A percentile compares a stretch with the other conserved stretches of the same genome.
phyloP scores from a whole-genome alignment of 2,329 filamentous ascomycete genomes.

The Penicillium palitans region DNA sequence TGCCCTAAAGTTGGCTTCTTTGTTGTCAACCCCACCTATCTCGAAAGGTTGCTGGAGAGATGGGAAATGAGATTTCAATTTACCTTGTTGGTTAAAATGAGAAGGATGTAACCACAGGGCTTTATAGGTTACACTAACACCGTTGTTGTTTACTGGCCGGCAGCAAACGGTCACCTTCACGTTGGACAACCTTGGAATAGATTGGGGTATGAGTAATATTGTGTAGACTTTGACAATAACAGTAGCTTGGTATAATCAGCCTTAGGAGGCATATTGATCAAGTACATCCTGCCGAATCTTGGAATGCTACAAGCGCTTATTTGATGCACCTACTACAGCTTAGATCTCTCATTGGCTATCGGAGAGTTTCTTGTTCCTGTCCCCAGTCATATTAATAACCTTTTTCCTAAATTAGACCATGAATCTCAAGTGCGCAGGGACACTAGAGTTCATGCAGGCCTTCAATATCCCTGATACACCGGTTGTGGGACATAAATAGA shows the following conservation, averaged over 20 bases:
- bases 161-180: slow-evolving; percentile 7
- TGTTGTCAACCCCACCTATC: slow-evolving; percentile 17
- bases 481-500: slow-evolving; percentile 22
- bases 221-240: background rate
- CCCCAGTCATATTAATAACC: background rate
- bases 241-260: background rate
- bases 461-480: slow-evolving; percentile 11
- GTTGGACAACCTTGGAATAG: background rate
- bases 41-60: slow-evolving; percentile 4
- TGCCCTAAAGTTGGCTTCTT: slow-evolving; percentile 18
- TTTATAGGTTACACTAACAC: slow-evolving; percentile 13
- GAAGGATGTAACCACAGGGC: slow-evolving; percentile 12
- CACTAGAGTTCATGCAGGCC: background rate
- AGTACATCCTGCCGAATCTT: background rate
- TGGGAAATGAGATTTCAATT: background rate
- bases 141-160: background rate
- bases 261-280: background rate
- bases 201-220: background rate
- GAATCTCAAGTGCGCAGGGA: background rate
- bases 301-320: slow-evolving; percentile 3
- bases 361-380: background rate
- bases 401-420: background rate
- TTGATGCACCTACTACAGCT: background rate
- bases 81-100: background rate
- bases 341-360: slow-evolving; percentile 5